A percentile compares a stretch with the other conserved stretches of the same genome.
These are phyloP conservation scores for Rhodotorula graminis DNA, from an alignment of 768 basidiomycete species.

Conservation along the genomic window DNA sequence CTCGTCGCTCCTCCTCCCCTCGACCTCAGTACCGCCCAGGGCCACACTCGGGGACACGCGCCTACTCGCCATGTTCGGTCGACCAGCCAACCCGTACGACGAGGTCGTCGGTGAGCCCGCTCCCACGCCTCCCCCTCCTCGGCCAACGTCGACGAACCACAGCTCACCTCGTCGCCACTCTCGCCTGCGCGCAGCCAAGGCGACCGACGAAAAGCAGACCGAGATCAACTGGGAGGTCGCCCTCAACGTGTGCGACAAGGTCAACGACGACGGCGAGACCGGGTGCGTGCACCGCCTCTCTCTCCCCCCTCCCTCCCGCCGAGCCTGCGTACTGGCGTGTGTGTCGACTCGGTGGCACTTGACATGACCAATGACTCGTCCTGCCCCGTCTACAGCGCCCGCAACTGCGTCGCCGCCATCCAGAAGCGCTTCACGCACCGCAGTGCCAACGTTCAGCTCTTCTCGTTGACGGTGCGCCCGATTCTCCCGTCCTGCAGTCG, in stretches of 20 bases:
- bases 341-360: background rate
- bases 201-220: constrained; percentile 95
- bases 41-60: too few relatives aligned
- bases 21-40: background rate
- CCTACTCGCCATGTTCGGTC: constrained; percentile 42
- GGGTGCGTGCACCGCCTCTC: constrained; percentile 57
- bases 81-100: constrained; percentile 73
- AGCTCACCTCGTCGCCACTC: background rate
- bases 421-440: constrained; percentile 88
- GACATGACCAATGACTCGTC: too few relatives aligned
- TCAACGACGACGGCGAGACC: constrained; percentile 75
- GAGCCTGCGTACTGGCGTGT: too few relatives aligned
- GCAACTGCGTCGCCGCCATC: constrained; percentile 73
- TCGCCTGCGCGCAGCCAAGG: constrained; percentile 60
- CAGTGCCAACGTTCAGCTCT: constrained; percentile 94
- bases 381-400: constrained; percentile 59
- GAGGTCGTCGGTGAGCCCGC: constrained; percentile 68
- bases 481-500: too few relatives aligned
- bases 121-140: constrained; percentile 46
- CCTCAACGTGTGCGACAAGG: constrained; percentile 91
- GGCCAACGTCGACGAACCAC: background rate
- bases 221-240: constrained; percentile 94
- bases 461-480: constrained; percentile 65
- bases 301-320: background rate
- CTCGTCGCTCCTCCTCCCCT: background rate